phyloP scores from a whole-genome alignment of 2,329 filamentous ascomycete genomes.

The Xylaria sp. region DNA sequence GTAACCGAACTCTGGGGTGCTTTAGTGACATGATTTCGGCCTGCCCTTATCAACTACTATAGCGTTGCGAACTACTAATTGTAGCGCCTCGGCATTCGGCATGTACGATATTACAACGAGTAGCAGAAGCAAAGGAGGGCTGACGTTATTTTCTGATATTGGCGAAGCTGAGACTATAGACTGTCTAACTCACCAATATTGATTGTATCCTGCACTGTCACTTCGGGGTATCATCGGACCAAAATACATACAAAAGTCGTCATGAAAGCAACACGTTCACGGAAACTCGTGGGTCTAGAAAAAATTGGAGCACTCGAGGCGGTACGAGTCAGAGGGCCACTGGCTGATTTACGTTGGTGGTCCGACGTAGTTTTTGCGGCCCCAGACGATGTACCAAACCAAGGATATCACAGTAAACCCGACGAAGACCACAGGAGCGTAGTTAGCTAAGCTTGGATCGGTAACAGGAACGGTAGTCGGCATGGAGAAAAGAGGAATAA shows the following conservation, averaged over 20 bases:
- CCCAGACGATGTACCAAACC: slow-evolving; percentile 76
- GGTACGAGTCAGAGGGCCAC: not conserved
- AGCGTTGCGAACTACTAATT: no score
- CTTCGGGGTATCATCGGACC: slow-evolving; percentile 30
- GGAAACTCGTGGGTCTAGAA: not conserved
- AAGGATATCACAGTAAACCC: slow-evolving; percentile 70
- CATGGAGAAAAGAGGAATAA: slow-evolving; percentile 80
- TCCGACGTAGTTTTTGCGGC: slow-evolving; percentile 74
- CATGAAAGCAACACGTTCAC: slow-evolving; percentile 6
- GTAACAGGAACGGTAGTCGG: slow-evolving; percentile 71
- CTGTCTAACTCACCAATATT: slow-evolving; percentile 13
- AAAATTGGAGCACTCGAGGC: slow-evolving; percentile 7
- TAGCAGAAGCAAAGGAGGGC: no score
- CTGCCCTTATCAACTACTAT: no score
- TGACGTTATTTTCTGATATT: slow-evolving; percentile 18
- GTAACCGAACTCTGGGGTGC: no score
- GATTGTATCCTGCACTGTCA: slow-evolving; percentile 21
- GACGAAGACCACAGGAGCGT: slow-evolving; percentile 79
- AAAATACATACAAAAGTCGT: slow-evolving; percentile 22
- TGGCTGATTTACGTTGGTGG: slow-evolving; percentile 57
- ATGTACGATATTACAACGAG: no score
- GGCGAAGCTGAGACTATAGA: slow-evolving; percentile 1
- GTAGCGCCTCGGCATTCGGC: no score
- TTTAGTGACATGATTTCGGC: no score
- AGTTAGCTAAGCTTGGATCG: slow-evolving; percentile 70